Base-by-base conservation (phyloP, 768 basidiomycete genomes). In the Boletus reticulatus region DNA sequence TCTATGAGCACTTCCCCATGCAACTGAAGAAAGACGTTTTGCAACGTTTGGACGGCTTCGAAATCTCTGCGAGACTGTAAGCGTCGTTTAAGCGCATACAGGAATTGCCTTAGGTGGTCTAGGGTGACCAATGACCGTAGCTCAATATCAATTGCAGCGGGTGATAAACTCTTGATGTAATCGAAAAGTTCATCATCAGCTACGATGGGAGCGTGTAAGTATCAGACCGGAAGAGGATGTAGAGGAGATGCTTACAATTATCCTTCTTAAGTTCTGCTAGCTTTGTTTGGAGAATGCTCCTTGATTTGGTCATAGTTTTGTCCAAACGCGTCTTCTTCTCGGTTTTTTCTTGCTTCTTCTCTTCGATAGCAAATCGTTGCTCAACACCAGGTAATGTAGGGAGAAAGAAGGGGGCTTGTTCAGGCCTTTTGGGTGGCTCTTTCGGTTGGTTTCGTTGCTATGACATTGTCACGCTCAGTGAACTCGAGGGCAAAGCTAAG, bases 401-500 rank as follows among this genome's bases (percentile, higher is more conserved):
- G 16, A 99, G 76, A 79, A 98, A 99, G 78, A 99, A 99, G 0
- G 97, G 97, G 1, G 94, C 96, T 56, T 92, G 83, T 73, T 98
- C 96, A 13, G 93, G 92, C 24, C 88, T 89, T 72, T 98, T 98
- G 8, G 94, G 94, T 0, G 94, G 84, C 59, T 97, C 95, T 72
- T 89, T 94, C 13, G 97, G 94, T 77, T 95, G 97, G 70, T 98
- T 98, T 52, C 97, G 87, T 81, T 90, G 88, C 89, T 96, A 46
- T 48, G 16, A 19, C n/a, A 36, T 46, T 41, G 42, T 22, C 32
- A 45, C 31, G 9, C 37, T 34, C 34, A 43, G 24, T 41, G 12
- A 48, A 39, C 37, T 42, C 17, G 4, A 13, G 29, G 12, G 27
- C 11, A 41, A 11, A 43, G 13, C 12, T 17, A 31, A 14, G 22